phyloP scores from a whole-genome alignment of 306 rosid genomes.

The Mimosa pudica region DNA sequence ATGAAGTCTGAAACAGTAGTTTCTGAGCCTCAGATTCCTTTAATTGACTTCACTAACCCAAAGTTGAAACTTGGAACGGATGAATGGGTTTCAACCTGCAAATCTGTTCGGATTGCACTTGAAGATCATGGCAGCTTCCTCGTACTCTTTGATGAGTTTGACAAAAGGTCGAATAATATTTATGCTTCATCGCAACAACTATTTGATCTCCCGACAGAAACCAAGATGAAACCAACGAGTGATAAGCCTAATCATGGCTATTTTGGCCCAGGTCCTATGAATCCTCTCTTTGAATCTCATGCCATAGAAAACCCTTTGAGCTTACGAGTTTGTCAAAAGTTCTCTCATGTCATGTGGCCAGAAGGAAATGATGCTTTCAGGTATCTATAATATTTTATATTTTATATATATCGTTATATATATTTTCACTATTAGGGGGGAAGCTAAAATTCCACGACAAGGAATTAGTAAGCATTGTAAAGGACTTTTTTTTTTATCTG shows the following conservation, averaged over 20 bases:
- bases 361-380: constrained; percentile 32
- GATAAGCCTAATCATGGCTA: not conserved
- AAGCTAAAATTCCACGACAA: no score
- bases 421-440: no score
- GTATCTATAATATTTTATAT: not conserved
- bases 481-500: no score
- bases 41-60: not conserved
- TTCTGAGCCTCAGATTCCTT: not conserved
- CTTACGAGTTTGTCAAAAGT: constrained; percentile 7
- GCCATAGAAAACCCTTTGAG: not conserved
- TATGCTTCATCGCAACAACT: not conserved
- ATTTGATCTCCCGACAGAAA: not conserved
- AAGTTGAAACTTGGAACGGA: not conserved
- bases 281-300: not conserved
- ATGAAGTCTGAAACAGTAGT: not conserved
- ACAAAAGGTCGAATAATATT: not conserved
- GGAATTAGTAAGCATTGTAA: no score
- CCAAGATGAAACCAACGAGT: not conserved
- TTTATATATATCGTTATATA: no score
- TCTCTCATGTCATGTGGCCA: constrained; percentile 36
- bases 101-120: not conserved
- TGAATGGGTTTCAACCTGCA: not conserved
- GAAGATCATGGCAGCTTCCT: not conserved
- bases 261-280: not conserved
- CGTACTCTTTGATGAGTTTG: not conserved